These are phyloP conservation scores for Solanum hybrid DNA, from an alignment of 305 asterid species.

Conservation along the genomic window DNA sequence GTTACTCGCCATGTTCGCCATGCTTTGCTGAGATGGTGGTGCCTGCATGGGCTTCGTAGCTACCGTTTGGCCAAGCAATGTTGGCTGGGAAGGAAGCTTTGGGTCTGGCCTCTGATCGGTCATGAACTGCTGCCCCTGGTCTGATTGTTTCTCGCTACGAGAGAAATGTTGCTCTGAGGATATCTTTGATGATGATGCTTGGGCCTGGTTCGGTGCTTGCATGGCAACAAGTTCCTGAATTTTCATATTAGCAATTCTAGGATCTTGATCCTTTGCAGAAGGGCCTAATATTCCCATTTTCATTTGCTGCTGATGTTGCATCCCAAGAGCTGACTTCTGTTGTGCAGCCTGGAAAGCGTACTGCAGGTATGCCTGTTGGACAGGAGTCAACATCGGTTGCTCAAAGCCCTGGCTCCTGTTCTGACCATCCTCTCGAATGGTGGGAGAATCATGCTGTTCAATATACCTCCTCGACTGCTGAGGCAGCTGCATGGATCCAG, in stretches of 20 bases:
- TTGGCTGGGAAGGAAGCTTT: conserved; percentile 36
- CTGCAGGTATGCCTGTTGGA: conserved; percentile 86
- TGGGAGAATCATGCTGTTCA: conserved; percentile 68
- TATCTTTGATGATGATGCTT: conserved; percentile 62
- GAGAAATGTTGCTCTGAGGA: conserved; percentile 39
- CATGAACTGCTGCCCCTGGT: conserved; percentile 42
- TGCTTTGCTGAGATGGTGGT: conserved; percentile 55
- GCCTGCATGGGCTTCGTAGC: conserved; percentile 39
- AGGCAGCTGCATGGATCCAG: conserved; percentile 67
- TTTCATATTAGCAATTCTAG: conserved; percentile 50
- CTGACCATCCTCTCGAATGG: conserved; percentile 58
- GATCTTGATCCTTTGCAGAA: conserved; percentile 68
- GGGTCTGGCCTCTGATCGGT: conserved; percentile 55
- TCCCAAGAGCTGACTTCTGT: conserved; percentile 64
- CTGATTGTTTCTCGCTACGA: conserved; percentile 49
- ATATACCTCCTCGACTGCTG: conserved; percentile 69
- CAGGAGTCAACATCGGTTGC: conserved; percentile 64
- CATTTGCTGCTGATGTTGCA: conserved; percentile 75
- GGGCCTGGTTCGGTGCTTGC: conserved; percentile 62
- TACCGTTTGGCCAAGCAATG: conserved; percentile 55
- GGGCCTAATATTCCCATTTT: conserved; percentile 60
- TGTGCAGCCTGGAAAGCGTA: conserved; percentile 67
- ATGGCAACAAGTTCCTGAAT: conserved; percentile 58
- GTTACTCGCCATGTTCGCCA: conserved; percentile 51
- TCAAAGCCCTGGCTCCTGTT: conserved; percentile 73